These are phyloP conservation scores for Periconia digitata DNA, from an alignment of 2,329 filamentous ascomycete genomes.

Conservation along the genomic window DNA sequence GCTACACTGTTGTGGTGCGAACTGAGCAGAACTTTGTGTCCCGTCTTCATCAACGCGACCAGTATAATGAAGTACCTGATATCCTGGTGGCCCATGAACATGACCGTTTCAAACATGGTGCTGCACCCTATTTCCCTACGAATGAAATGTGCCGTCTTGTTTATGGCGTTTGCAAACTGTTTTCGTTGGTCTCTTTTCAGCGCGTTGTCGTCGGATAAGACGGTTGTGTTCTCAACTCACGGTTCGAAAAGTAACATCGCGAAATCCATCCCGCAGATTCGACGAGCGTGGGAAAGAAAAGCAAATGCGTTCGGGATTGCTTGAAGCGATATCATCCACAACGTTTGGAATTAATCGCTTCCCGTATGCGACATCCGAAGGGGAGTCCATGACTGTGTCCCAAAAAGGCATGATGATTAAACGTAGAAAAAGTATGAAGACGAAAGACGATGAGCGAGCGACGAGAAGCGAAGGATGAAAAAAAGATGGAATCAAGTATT, in stretches of 20 bases:
- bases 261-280: constrained; percentile 27
- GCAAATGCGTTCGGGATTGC: constrained; percentile 23
- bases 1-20: constrained; percentile 30
- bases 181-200: neutral
- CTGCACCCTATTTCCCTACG: constrained; percentile 32
- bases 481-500: neutral
- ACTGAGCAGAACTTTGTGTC: constrained; percentile 39
- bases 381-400: constrained; percentile 28
- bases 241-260: constrained; percentile 32
- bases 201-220: constrained; percentile 17
- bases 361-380: constrained; percentile 18
- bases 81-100: constrained; percentile 38
- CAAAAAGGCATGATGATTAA: constrained; percentile 29
- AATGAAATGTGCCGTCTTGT: constrained; percentile 36
- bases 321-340: constrained; percentile 44
- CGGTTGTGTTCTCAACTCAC: constrained; percentile 19
- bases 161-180: constrained; percentile 34
- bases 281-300: constrained; percentile 22
- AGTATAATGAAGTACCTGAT: constrained; percentile 43
- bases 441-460: constrained; percentile 4
- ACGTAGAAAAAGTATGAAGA: neutral
- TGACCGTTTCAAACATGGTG: constrained; percentile 26
- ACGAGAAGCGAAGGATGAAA: no score
- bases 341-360: constrained; percentile 26
- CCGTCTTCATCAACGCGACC: constrained; percentile 48